A percentile compares a stretch with the other conserved stretches of the same genome.
Conservation (phyloP, 2,329 filamentous ascomycete species). For the Aureobasidium leucospermi region DNA sequence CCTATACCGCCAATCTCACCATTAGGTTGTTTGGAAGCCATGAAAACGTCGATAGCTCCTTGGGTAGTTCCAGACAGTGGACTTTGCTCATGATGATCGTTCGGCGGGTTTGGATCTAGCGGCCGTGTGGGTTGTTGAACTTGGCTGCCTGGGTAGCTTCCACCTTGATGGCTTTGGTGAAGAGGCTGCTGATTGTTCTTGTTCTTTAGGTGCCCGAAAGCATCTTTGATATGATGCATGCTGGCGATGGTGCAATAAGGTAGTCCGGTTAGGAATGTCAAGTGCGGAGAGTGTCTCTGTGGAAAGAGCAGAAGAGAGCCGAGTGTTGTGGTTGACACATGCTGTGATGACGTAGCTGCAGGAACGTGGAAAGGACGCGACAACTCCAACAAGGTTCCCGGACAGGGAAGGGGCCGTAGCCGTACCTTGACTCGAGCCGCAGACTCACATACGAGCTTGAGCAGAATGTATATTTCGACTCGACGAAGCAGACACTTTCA, state of each 20-base stretch:
- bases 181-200: conserved; percentile 2
- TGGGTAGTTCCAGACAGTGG: conserved; percentile 16
- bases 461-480: too few relatives aligned
- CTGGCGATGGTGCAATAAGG: neutral
- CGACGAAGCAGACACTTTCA: too few relatives aligned
- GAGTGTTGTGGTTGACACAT: neutral
- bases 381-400: neutral
- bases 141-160: neutral
- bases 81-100: neutral
- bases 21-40: conserved; percentile 18
- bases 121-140: conserved; percentile 5
- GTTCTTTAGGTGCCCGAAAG: neutral
- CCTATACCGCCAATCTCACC: conserved; percentile 24
- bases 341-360: neutral
- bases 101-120: neutral
- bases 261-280: neutral
- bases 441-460: neutral
- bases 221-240: conserved; percentile 12
- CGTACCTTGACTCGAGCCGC: neutral
- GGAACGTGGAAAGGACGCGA: neutral
- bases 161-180: neutral
- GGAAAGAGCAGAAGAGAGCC: neutral
- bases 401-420: neutral
- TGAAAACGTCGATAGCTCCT: conserved; percentile 20
- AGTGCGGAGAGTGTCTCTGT: neutral